Base-by-base conservation (phyloP, 2,329 filamentous ascomycete species). In the Penicillium sp. region DNA sequence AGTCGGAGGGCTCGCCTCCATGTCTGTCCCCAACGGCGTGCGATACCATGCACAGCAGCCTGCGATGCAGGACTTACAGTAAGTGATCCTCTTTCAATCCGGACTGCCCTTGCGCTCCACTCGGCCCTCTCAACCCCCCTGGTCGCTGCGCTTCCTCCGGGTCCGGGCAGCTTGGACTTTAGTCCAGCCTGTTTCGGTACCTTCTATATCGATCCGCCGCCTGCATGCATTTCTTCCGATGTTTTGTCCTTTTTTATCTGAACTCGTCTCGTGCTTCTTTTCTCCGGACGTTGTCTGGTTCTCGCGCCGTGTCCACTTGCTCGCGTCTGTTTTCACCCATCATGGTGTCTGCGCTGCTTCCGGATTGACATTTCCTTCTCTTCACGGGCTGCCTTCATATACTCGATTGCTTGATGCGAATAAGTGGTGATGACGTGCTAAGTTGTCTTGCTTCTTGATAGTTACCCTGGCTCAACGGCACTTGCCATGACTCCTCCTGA, bases 31-130 rank as follows among this genome's bases (percentile, higher is more conserved):
- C 55, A 71, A 69, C 61, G 66, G 67, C 58, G 56, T 70, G 64
- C 68, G 71, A 64, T 76, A 72, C 67, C 66, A 67, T 56, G 54
- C 70, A 62, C 68, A 68, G 60, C 71, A 70, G 63, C 63, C 70
- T 68, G 60, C 64, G 51, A 61, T 67, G 60, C 64, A 70, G 52
- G 72, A 77, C 60, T 62, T 68, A 61, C 68, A 67, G 74, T 77
- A 73, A 71, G 74, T 76, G 56, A 44, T 56, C 13, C 39, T 39
- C 64, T 71, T 71, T 59, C 37, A 57, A 61, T 64, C 49, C 40
- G 39, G 55, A 56, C 56, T 57, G 45, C 45, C 45, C 49, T 60
- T 48, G 47, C 52, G 36, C 55, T 60, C 55, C 53, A 57, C 52
- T 55, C 47, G 42, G 41, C 42, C 18, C 45, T 33, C 37, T 54